Conservation (phyloP, 2,329 filamentous ascomycete species). For the Sarocladium strictum region DNA sequence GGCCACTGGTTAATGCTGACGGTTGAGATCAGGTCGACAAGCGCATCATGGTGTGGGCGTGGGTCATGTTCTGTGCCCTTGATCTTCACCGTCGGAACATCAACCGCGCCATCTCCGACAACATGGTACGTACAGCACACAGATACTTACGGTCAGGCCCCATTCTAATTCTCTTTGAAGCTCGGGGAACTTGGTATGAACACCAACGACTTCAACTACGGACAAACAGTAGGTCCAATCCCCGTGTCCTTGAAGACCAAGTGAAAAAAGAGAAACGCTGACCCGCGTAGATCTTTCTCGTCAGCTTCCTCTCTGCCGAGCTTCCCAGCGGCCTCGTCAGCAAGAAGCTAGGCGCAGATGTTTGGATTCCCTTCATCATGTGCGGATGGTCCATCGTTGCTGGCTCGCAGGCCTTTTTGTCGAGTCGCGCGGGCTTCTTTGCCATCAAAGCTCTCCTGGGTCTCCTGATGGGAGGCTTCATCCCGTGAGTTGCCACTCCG, state of each 20-base stretch:
- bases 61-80: constrained; percentile 42
- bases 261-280: neutral
- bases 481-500: constrained; percentile 29
- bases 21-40: constrained; percentile 41
- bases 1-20: constrained; percentile 13
- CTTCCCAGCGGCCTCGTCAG: constrained; percentile 43
- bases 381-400: constrained; percentile 34
- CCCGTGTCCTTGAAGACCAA: neutral
- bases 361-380: constrained; percentile 37
- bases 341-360: constrained; percentile 44
- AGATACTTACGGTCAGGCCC: no score
- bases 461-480: constrained; percentile 44
- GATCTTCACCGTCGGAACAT: constrained; percentile 42
- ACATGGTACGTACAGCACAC: constrained; percentile 22
- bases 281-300: constrained; percentile 31
- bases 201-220: constrained; percentile 40
- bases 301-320: constrained; percentile 40
- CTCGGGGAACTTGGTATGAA: constrained; percentile 32
- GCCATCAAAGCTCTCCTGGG: constrained; percentile 37
- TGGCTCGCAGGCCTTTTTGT: constrained; percentile 30
- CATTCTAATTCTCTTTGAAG: no score
- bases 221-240: constrained; percentile 27
- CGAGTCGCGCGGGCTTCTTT: constrained; percentile 31
- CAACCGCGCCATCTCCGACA: constrained; percentile 34
- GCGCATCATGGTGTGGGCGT: constrained; percentile 30